phyloP scores from a whole-genome alignment of 495 filamentous ascomycete species.

The Penicillium canescens region DNA sequence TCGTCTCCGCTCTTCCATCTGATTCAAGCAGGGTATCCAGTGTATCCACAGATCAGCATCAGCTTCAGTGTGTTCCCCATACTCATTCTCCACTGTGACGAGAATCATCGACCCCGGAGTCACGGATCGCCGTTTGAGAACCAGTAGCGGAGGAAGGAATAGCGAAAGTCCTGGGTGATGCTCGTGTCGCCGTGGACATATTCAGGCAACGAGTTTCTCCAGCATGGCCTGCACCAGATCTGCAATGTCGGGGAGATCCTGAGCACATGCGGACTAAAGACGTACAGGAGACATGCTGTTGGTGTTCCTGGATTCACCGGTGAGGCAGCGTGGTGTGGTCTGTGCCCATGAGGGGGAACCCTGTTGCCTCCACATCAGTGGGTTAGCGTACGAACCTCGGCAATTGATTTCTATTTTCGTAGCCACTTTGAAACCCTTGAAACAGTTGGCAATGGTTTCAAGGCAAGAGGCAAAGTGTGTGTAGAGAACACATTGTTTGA shows the following conservation, averaged over 20 bases:
- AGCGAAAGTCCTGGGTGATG: constrained; percentile 12
- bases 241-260: constrained; percentile 14
- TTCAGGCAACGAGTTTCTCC: constrained; percentile 14
- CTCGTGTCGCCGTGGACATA: constrained; percentile 14
- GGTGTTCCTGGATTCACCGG: neutral
- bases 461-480: too few relatives aligned
- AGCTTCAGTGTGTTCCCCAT: neutral
- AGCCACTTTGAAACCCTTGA: too few relatives aligned
- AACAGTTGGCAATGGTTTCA: too few relatives aligned
- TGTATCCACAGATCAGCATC: constrained; percentile 10
- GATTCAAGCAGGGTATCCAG: neutral
- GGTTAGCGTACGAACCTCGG: too few relatives aligned
- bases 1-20: constrained; percentile 6
- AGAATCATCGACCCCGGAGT: constrained; percentile 12
- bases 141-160: constrained; percentile 9
- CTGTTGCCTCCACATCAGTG: too few relatives aligned
- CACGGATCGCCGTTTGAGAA: constrained; percentile 7
- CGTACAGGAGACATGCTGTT: neutral
- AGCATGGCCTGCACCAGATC: constrained; percentile 18
- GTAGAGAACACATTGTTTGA: too few relatives aligned
- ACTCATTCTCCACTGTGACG: constrained; percentile 7
- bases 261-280: constrained; percentile 6
- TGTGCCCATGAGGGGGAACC: too few relatives aligned
- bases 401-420: too few relatives aligned
- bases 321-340: too few relatives aligned